Evolutionary conservation across 2,329 filamentous ascomycete species (phyloP), one percentile per base, ranked within the genome.

Genomic region (Cercospora citrullina): DNA sequence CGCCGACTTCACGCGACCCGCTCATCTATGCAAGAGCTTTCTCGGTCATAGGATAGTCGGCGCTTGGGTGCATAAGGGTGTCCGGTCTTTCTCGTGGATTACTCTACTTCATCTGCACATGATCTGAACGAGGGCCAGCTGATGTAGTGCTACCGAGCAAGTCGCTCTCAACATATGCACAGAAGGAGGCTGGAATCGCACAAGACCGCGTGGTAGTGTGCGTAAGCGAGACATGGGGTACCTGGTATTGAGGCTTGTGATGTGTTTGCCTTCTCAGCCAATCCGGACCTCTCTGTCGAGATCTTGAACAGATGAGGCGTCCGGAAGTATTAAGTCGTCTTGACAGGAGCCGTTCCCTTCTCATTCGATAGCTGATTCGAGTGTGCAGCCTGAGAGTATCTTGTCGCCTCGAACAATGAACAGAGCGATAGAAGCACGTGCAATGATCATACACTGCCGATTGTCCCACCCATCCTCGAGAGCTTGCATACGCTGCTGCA

Each of bases 151-250:
- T 23, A 48, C 42, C n/a, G 31, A 45, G 18, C 18, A 55, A 31
- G 31, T 28, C 31, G 59, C 59, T 28, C 53, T 60, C 39, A 60
- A 45, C 53, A 48, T 53, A 45, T 63, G 45, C 45, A 62, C 16
- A 61, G 63, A 68, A 66, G 67, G 59, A 63, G 67, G 63, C 67
- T 68, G 67, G 67, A 31, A 59, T 16, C 14, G 14, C 28, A 39
- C 31, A 16, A 42, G 23, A 45, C 39, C 60, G 23, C 36, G 26
- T 59, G 55, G 28, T 45, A 53, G 62, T 28, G 51, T 26, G 36
- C 5, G 33, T 21, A 64, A 33, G 62, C 48, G 62, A 55, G 51
- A 53, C 51, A 48, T 21, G 64, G 60, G 59, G 30, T 36, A 53
- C 48, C 63, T 36, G n/a, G 33, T 51, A 39, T 33, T 9, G 36